Base-by-base conservation (phyloP, 805 yeast species). In the Yamadazyma akitaensis region DNA sequence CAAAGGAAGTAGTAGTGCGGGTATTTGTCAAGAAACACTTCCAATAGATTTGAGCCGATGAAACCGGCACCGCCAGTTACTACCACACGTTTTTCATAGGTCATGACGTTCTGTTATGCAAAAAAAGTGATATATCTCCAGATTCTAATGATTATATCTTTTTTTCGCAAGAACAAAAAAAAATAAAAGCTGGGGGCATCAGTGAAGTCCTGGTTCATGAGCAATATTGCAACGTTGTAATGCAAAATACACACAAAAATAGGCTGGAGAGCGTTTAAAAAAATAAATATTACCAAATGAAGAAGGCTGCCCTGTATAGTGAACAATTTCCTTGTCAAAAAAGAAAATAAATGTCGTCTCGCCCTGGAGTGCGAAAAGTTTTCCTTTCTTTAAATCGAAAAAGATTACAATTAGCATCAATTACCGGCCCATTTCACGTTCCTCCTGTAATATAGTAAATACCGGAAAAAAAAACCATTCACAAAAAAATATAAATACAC, bases 21-120 rank as follows among this genome's bases (percentile, higher is more conserved):
- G 44, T 64, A 58, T 21, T 51, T 48, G 3, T 41, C 24, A 1
- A 70, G 68, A 43, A 74, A 56, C 44, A 61, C 58, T 10, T 69
- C 62, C 12, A 74, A 63, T 40, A 74, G 63, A 64, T 78, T 71
- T 1, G 80, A 73, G 3, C 82, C 84, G 48, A 79, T 72, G 50
- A 79, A 79, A 1, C 84, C 84, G 5, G 79, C 79, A 1, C 82
- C 83, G 6, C 84, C 84, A 7, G 83, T 73, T 5, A 79, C 73
- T 26, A 79, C 59, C 10, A 76, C 44, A 36, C 37, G 40, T 34
- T 14, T 48, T 10, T 26, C 43, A 34, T 44, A 44, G 24, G 40
- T 35, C 40, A 35, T 33, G 24, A 21, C 24, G 24, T 21, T 26
- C 9, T 3, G 16, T 19, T 31, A 12, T 12, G 11, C 8, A 26